These are phyloP conservation scores for Gracilaria domingensis DNA, from an alignment of 23 red algal genomes.

Conservation along the genomic window DNA sequence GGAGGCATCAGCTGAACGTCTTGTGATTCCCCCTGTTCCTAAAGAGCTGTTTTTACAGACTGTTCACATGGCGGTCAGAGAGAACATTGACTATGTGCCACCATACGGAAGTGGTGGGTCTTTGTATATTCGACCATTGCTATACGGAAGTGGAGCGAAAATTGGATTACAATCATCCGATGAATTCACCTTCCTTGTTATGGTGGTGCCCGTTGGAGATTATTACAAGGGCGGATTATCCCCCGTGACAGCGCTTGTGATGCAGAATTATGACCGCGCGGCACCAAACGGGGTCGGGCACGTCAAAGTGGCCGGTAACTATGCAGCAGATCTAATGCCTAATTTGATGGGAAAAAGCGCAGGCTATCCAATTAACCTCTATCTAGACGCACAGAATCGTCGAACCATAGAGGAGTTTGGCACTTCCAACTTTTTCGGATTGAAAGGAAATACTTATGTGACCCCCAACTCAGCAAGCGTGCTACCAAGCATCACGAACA, in stretches of 20 bases:
- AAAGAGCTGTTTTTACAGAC: slow-evolving; percentile 83
- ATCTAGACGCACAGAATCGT: slow-evolving; percentile 81
- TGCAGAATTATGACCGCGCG: slow-evolving; percentile 86
- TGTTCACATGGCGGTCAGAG: slow-evolving; percentile 76
- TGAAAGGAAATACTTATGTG: slow-evolving; percentile 83
- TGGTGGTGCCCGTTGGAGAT: slow-evolving; percentile 95
- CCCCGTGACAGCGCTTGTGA: slow-evolving; percentile 92
- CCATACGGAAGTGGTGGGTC: slow-evolving; percentile 91
- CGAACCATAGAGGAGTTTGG: slow-evolving; percentile 97
- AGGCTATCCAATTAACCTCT: slow-evolving; percentile 98
- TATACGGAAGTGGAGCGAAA: slow-evolving; percentile 90
- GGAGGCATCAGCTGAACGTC: slow-evolving; percentile 62
- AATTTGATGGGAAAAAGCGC: slow-evolving; percentile 76
- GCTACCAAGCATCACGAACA: slow-evolving; percentile 91
- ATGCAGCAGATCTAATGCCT: slow-evolving; percentile 96
- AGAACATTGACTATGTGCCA: slow-evolving; percentile 88
- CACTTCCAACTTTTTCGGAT: slow-evolving; percentile 91
- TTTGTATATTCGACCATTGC: slow-evolving; percentile 94
- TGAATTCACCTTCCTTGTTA: slow-evolving; percentile 96
- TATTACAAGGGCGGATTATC: slow-evolving; percentile 96
- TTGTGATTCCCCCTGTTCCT: slow-evolving; percentile 89
- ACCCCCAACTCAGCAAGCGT: slow-evolving; percentile 86
- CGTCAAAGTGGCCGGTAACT: slow-evolving; percentile 97
- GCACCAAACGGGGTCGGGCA: slow-evolving; percentile 92
- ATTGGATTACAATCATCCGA: slow-evolving; percentile 92